A percentile compares a stretch with the other conserved stretches of the same genome.
These are phyloP conservation scores for Botryosphaeria dothidea DNA, from an alignment of 2,329 filamentous ascomycete species.

Conservation along the genomic window DNA sequence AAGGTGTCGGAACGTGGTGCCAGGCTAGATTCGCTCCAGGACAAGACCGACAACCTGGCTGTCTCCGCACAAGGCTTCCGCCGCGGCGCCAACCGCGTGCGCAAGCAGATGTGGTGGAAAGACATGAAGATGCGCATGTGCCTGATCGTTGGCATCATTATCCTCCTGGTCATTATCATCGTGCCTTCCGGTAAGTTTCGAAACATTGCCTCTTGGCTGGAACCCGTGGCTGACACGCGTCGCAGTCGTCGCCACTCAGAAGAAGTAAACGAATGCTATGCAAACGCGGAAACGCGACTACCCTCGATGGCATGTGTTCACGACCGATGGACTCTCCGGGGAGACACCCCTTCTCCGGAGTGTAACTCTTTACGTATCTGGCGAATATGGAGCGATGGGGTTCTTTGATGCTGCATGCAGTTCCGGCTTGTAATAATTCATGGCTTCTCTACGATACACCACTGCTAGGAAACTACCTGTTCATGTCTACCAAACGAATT, in stretches of 20 bases:
- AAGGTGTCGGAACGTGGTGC: conserved; percentile 93
- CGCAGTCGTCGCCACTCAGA: conserved; percentile 22
- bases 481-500: conserved; percentile 15
- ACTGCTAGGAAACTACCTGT: conserved; percentile 18
- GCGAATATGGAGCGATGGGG: conserved; percentile 20
- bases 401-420: conserved; percentile 20
- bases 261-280: conserved; percentile 17
- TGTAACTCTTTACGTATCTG: conserved; percentile 21
- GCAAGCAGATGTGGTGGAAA: conserved; percentile 99
- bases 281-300: conserved; percentile 13
- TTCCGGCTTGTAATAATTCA: conserved; percentile 21
- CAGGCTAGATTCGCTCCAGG: conserved; percentile 81
- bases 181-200: conserved; percentile 76
- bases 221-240: conserved; percentile 23
- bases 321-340: conserved; percentile 18
- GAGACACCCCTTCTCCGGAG: conserved; percentile 12
- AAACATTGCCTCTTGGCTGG: background rate
- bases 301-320: conserved; percentile 19
- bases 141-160: conserved; percentile 84
- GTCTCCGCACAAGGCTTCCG: conserved; percentile 94
- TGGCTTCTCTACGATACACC: conserved; percentile 19
- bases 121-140: conserved; percentile 99
- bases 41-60: conserved; percentile 92
- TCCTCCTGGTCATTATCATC: conserved; percentile 91
- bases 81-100: conserved; percentile 90